phyloP scores from a whole-genome alignment of 345 rosid species.

The Excoecaria cochinchinensis region DNA sequence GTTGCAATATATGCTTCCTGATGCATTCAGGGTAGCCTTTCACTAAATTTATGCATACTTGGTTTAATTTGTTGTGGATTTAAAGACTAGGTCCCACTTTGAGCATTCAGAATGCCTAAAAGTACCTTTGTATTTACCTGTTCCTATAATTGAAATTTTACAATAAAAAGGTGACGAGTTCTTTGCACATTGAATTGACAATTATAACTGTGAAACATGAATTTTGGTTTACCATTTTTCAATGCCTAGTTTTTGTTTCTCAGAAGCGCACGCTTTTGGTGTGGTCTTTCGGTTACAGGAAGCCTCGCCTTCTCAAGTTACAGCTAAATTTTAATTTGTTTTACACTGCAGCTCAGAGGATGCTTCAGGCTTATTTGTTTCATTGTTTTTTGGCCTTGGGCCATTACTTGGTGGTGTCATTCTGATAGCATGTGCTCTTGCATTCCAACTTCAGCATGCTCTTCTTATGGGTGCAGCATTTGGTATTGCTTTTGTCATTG shows the following conservation, averaged over 20 bases:
- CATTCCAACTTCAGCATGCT: conserved; percentile 81
- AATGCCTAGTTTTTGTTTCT: no score
- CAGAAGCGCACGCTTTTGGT: no score
- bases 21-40: no score
- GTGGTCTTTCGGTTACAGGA: no score
- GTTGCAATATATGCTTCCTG: no score
- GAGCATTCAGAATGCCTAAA: neutral
- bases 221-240: no score
- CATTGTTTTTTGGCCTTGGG: no score
- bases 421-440: conserved; percentile 72
- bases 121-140: no score
- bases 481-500: conserved; percentile 88
- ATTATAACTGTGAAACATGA: neutral
- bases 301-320: conserved; percentile 82
- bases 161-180: no score
- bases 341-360: conserved; percentile 72
- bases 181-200: neutral
- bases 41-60: neutral
- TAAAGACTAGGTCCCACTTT: neutral
- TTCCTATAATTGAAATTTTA: neutral
- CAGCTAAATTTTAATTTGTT: conserved; percentile 17
- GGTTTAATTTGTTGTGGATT: neutral
- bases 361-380: conserved; percentile 95
- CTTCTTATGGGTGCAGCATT: conserved; percentile 90
- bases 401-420: conserved; percentile 74